Evolutionary conservation across 1,284 basidiomycete genomes (phyloP).

Genomic region (Cystobasidiaceae sp.): DNA sequence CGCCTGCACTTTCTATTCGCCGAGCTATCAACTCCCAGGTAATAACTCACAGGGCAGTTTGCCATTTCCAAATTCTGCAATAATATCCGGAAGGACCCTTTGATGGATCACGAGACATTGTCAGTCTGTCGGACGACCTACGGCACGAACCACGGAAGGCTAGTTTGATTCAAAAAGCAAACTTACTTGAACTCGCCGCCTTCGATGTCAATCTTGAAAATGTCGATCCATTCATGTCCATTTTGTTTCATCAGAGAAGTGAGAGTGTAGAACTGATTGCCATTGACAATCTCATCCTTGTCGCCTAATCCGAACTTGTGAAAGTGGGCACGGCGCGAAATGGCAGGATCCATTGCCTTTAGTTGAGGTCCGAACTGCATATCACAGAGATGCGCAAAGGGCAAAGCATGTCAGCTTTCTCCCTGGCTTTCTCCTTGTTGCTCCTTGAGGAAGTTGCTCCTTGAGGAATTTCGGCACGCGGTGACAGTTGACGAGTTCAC

Average conservation of each 20-base stretch:
- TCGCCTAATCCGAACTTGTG: conserved; percentile 9
- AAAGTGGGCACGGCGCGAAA: conserved; percentile 24
- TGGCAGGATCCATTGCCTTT: conserved; percentile 2
- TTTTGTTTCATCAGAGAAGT: conserved; percentile 29
- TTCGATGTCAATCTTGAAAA: conserved; percentile 25
- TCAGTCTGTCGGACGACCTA: too few relatives aligned
- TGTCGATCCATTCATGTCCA: conserved; percentile 30
- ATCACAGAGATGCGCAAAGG: background rate
- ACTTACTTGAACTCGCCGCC: conserved; percentile 28
- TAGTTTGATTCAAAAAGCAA: too few relatives aligned
- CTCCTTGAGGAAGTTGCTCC: too few relatives aligned
- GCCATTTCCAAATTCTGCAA: conserved; percentile 10
- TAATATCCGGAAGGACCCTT: conserved; percentile 17
- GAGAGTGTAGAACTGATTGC: conserved; percentile 22
- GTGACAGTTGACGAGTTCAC: background rate
- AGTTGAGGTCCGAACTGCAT: conserved; percentile 22
- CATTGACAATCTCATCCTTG: conserved; percentile 8
- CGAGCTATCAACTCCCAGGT: too few relatives aligned
- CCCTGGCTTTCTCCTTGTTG: too few relatives aligned
- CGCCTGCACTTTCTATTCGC: too few relatives aligned
- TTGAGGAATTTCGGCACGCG: too few relatives aligned
- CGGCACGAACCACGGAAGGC: too few relatives aligned
- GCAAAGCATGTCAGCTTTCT: too few relatives aligned
- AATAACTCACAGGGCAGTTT: conserved; percentile 23
- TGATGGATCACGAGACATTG: background rate